Evolutionary conservation across 257 asterid species (phyloP).

Genomic region (Solanum pimpinellifolium): DNA sequence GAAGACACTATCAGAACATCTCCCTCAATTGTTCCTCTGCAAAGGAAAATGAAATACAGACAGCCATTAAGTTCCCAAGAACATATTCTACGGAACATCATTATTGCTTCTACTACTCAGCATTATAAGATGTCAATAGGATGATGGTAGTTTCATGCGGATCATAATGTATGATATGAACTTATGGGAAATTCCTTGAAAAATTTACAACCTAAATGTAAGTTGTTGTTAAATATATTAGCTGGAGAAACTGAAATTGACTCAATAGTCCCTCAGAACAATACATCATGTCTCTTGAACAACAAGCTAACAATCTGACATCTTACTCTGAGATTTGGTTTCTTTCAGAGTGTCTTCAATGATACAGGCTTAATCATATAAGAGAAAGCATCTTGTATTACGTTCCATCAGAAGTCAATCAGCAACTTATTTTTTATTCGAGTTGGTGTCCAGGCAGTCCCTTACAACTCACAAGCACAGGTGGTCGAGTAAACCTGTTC

Average conservation of each 20-base stretch:
- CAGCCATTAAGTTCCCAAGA: background rate
- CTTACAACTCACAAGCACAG: background rate
- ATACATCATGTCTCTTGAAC: background rate
- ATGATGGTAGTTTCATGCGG: background rate
- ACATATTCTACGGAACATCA: background rate
- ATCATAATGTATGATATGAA: background rate
- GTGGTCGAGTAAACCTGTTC: background rate
- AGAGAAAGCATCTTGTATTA: background rate
- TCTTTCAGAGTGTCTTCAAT: background rate
- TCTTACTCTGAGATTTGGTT: background rate
- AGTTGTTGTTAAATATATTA: background rate
- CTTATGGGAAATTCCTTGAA: background rate
- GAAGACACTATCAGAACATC: constrained; percentile 45
- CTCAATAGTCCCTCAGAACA: background rate
- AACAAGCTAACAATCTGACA: background rate
- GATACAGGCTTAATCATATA: background rate
- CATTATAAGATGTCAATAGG: background rate
- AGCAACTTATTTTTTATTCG: background rate
- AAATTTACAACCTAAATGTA: background rate
- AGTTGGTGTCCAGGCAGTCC: background rate
- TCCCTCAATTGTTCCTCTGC: constrained; percentile 91
- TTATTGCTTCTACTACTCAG: background rate
- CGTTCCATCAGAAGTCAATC: background rate
- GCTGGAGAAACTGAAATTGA: background rate
- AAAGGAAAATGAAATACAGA: constrained; percentile 10